Evolutionary conservation across 495 filamentous ascomycete genomes (phyloP), one percentile per base, ranked within the genome.

Genomic region (Neurospora sp.): DNA sequence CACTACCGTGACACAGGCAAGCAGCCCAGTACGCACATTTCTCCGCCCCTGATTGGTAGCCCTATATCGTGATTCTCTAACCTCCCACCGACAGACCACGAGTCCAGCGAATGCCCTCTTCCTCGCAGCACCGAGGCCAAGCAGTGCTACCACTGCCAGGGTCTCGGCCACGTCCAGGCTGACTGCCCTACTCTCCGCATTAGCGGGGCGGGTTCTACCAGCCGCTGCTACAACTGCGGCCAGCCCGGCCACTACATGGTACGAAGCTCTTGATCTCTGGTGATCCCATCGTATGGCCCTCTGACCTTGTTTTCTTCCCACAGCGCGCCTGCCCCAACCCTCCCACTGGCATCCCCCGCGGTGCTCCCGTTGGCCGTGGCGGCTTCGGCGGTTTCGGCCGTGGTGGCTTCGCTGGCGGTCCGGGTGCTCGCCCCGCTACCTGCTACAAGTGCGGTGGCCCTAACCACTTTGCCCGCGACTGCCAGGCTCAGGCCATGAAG

Each of bases 91-190:
- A 79, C 75, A 97, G 94, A 96, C 81, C 96, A 99, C 84, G 96
- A 99, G 83, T 98, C 95, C 71, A 98, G 94, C 86, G 90, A 90
- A 78, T 99, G 96, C 87, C 96, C 96, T 75, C 91, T 92, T 81
- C 96, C 96, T 76, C 90, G 96, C 82, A 97, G 94, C 53, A 97
- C 96, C 73, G 96, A 99, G 84, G 92, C 93, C 48, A 99, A 99
- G 89, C 96, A 99, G 85, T 99, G 96, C 89, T 99, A 99, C 82
- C 96, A 98, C 85, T 99, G 96, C 87, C 96, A 98, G 84, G 96
- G 96, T 42, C 87, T 98, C 73, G 96, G 96, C 72, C 96, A 99
- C 80, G 96, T 99, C 78, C 96, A 99, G 85, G 96, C 96, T 74
- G 96, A 98, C 82, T 99, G 96, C 88, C 96, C 96, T 74, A 99